Evolutionary conservation across 441 rosid species (phyloP), one percentile per base, ranked within the genome.

Genomic region (Corymbia citriodora): DNA sequence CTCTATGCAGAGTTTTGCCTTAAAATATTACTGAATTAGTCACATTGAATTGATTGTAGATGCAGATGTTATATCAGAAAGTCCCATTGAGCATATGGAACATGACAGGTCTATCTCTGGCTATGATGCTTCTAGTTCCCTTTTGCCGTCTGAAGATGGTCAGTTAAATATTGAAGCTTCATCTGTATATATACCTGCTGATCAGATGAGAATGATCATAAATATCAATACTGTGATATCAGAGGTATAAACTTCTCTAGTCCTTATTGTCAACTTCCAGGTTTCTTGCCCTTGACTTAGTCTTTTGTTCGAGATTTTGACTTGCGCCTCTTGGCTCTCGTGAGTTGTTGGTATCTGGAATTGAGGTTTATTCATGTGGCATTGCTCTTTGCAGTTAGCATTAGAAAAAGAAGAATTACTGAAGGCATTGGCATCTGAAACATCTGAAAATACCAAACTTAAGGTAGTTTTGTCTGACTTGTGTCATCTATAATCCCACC

Each of bases 321-420:
- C 48, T 89, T 55, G 4, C 55, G 27, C 74, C 50, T 29, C 70
- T 49, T 89, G 65, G 74, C 88, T 57, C 45, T 33, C 33, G 63
- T 27, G 55, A 87, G 88, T 89, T 25, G 70, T 63, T 59, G 36
- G 40, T 36, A 36, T 68, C 68, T 87, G 59, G 59, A 45, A 90
- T 88, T n/a, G 36, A 59, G 57, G 87, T 54, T 90, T 57, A 61
- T 27, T 52, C n/a, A 83, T 90, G n/a, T n/a, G 55, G 57, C 82
- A 55, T 90, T 59, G 91, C 74, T 91, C 89, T 88, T 90, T 94
- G 92, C 95, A 98, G 99, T 94, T 97, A 88, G 95, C 97, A 29
- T 91, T 96, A 93, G 99, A 97, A 93, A 97, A 97, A 92, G 99
- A 98, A 90, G 99, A 97, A 91, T 93, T 98, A 94, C 90, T 94